These are phyloP conservation scores for Pythium guiyangense DNA, from an alignment of 352 stramenopile genomes.

Conservation along the genomic window DNA sequence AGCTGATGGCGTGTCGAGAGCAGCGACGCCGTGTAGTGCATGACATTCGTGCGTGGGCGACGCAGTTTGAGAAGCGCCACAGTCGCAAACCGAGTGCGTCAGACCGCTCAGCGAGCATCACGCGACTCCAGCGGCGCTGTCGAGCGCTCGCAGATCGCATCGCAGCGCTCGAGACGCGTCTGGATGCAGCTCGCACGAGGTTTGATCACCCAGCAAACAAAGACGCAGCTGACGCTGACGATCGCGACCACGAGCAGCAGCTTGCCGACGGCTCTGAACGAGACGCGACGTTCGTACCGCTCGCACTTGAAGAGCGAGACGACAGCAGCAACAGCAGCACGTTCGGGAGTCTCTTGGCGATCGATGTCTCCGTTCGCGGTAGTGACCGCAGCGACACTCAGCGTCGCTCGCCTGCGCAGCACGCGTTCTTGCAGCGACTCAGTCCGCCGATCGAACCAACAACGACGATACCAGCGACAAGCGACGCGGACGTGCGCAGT, in stretches of 20 bases:
- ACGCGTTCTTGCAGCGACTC: slow-evolving; percentile 54
- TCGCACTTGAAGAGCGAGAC: too few relatives aligned
- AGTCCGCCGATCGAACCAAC: background rate
- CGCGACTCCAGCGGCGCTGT: slow-evolving; percentile 29
- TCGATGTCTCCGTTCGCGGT: slow-evolving; percentile 12
- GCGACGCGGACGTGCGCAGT: background rate
- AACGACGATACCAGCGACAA: too few relatives aligned
- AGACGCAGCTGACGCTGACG: background rate
- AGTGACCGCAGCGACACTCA: slow-evolving; percentile 4
- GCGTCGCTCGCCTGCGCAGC: slow-evolving; percentile 50
- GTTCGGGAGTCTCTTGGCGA: slow-evolving; percentile 1
- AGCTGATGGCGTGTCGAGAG: slow-evolving; percentile 33
- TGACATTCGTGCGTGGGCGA: slow-evolving; percentile 43
- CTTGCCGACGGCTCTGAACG: too few relatives aligned
- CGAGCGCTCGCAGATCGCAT: slow-evolving; percentile 32
- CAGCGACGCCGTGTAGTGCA: slow-evolving; percentile 28
- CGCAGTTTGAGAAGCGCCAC: slow-evolving; percentile 55
- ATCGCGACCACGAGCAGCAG: background rate
- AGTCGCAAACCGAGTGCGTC: slow-evolving; percentile 28
- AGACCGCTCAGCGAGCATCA: slow-evolving; percentile 32
- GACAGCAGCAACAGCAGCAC: slow-evolving; percentile 1
- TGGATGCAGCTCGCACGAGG: slow-evolving; percentile 19
- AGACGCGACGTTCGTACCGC: background rate
- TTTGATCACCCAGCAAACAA: slow-evolving; percentile 19
- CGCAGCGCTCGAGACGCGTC: slow-evolving; percentile 27